Conservation (phyloP, 495 filamentous ascomycete genomes). For the Aspergillus wentii region DNA sequence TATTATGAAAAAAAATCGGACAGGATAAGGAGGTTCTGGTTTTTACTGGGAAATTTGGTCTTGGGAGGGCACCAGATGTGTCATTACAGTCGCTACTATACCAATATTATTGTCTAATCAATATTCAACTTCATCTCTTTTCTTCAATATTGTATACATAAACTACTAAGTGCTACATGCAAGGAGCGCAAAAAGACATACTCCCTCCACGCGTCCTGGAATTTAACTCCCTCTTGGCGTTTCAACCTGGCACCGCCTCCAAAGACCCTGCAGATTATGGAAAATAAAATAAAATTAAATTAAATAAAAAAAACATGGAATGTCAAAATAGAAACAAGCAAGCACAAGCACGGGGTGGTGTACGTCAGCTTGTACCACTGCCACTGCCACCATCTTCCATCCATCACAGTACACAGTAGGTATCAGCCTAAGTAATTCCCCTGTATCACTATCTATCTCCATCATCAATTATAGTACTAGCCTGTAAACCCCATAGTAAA, state of each 20-base stretch:
- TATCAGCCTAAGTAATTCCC: not conserved
- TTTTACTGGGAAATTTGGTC: no score
- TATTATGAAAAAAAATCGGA: no score
- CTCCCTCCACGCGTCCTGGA: not conserved
- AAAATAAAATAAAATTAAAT: not conserved
- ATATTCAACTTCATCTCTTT: not conserved
- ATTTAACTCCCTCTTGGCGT: not conserved
- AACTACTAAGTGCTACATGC: not conserved
- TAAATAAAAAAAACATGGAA: not conserved
- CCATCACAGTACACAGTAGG: not conserved
- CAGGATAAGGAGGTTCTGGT: no score
- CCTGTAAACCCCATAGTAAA: no score
- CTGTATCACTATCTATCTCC: not conserved
- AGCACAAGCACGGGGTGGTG: not conserved
- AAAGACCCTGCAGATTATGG: not conserved
- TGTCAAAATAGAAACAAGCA: not conserved
- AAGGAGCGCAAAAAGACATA: not conserved
- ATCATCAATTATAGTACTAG: not conserved
- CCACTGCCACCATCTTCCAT: no score
- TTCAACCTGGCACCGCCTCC: not conserved
- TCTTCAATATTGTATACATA: not conserved
- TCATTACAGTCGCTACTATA: not conserved
- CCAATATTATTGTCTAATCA: not conserved
- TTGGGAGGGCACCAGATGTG: no score
- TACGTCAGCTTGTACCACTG: no score